Percentiles rank a stretch among this genome's conserved stretches.
Evolutionary conservation across 768 basidiomycete genomes (phyloP).

Genomic region (Mycena olivaceomarginata): DNA sequence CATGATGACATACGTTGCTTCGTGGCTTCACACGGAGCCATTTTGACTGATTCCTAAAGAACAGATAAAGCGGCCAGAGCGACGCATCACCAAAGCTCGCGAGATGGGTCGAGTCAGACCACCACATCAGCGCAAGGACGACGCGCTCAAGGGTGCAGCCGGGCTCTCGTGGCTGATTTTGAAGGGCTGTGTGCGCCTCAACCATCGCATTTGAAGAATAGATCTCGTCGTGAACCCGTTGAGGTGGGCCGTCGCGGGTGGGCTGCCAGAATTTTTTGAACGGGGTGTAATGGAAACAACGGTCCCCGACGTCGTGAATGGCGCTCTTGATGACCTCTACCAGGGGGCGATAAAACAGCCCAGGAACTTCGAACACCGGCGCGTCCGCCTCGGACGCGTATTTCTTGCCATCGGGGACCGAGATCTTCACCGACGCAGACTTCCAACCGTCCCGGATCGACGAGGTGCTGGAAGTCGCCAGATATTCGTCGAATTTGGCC

Average conservation of each 20-base stretch:
- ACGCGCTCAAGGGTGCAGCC: conserved; percentile 24
- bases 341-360: conserved; percentile 43
- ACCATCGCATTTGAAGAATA: conserved; percentile 21
- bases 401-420: conserved; percentile 19
- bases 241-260: not conserved
- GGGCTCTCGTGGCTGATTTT: not conserved
- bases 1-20: conserved; percentile 51
- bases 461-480: not conserved
- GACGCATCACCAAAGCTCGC: no score
- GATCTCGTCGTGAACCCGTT: conserved; percentile 23
- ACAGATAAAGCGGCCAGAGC: no score
- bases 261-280: conserved; percentile 41
- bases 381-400: conserved; percentile 8
- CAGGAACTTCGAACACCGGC: conserved; percentile 28
- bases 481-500: not conserved
- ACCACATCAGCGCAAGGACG: conserved; percentile 41
- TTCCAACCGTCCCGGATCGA: conserved; percentile 12
- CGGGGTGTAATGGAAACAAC: conserved; percentile 35
- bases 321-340: conserved; percentile 38
- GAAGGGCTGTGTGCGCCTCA: conserved; percentile 15
- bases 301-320: not conserved
- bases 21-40: conserved; percentile 54
- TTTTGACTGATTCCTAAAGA: conserved; percentile 55
- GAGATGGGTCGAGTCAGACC: no score
- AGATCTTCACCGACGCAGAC: conserved; percentile 2